These are phyloP conservation scores for Gossypium stocksii DNA, from an alignment of 345 rosid species.

Conservation along the genomic window DNA sequence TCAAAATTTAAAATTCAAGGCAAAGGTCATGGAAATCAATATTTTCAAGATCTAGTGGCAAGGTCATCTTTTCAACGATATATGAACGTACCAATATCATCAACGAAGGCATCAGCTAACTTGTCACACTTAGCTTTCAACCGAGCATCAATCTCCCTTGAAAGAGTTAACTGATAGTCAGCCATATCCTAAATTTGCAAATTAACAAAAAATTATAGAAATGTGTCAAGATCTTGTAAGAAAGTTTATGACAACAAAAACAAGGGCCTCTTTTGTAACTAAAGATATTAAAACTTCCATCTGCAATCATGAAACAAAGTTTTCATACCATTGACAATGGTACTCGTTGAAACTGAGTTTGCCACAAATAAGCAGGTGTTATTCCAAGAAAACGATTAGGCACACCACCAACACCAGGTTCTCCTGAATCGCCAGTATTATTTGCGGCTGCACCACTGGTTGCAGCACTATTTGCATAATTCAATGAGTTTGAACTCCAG, in stretches of 20 bases:
- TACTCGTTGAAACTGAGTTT: slow-evolving; percentile 72
- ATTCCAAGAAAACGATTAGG: slow-evolving; percentile 91
- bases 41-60: no score
- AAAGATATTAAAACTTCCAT: slow-evolving; percentile 2
- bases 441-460: slow-evolving; percentile 44
- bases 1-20: no score
- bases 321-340: slow-evolving; percentile 57
- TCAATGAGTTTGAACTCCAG: slow-evolving; percentile 66
- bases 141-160: slow-evolving; percentile 76
- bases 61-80: no score
- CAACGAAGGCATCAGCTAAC: slow-evolving; percentile 79
- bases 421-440: slow-evolving; percentile 41
- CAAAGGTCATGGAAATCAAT: no score
- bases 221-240: neutral
- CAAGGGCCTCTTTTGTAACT: neutral
- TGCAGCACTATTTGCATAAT: slow-evolving; percentile 50
- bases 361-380: slow-evolving; percentile 80
- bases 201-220: slow-evolving; percentile 4
- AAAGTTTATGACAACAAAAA: slow-evolving; percentile 10
- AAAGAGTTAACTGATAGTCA: slow-evolving; percentile 78
- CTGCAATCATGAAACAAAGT: neutral
- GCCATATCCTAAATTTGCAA: slow-evolving; percentile 60
- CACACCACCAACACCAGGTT: slow-evolving; percentile 86
- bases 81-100: slow-evolving; percentile 69
- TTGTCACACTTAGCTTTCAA: slow-evolving; percentile 82